Conservation (phyloP, 2,329 filamentous ascomycete species). For the Ophiocordyceps sinensis region DNA sequence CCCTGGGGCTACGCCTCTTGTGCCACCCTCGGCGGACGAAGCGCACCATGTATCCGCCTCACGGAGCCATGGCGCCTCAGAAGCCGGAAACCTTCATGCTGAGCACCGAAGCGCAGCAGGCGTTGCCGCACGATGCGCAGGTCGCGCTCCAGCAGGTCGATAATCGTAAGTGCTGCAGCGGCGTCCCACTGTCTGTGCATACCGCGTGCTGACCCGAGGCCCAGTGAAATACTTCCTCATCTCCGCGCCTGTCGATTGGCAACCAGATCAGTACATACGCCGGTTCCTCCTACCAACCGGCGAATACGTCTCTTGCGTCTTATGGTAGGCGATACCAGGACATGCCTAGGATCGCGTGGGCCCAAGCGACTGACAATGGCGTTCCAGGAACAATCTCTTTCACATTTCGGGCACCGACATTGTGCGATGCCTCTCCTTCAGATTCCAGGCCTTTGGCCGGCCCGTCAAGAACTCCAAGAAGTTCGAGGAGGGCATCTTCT, state of each 20-base stretch:
- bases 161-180: constrained; percentile 56
- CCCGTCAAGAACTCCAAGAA: constrained; percentile 99
- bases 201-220: background rate
- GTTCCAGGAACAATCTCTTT: constrained; percentile 70
- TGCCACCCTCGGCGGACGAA: constrained; percentile 7
- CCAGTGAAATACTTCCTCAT: constrained; percentile 99
- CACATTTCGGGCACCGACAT: constrained; percentile 99
- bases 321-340: constrained; percentile 44
- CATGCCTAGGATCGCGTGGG: background rate
- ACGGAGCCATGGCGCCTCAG: constrained; percentile 80
- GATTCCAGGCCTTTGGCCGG: constrained; percentile 95
- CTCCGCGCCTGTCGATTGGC: constrained; percentile 96
- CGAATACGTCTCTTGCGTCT: constrained; percentile 95
- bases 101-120: constrained; percentile 92
- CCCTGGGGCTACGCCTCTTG: constrained; percentile 1
- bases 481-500: constrained; percentile 99
- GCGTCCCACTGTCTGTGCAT: no score
- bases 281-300: constrained; percentile 91
- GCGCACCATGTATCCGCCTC: constrained; percentile 61
- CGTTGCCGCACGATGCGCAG: constrained; percentile 88
- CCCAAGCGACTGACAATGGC: background rate
- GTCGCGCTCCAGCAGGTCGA: constrained; percentile 97
- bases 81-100: constrained; percentile 99
- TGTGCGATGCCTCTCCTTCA: constrained; percentile 91
- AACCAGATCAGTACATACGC: constrained; percentile 88